These are phyloP conservation scores for Aspergillus candidus DNA, from an alignment of 2,329 filamentous ascomycete genomes.

Conservation along the genomic window DNA sequence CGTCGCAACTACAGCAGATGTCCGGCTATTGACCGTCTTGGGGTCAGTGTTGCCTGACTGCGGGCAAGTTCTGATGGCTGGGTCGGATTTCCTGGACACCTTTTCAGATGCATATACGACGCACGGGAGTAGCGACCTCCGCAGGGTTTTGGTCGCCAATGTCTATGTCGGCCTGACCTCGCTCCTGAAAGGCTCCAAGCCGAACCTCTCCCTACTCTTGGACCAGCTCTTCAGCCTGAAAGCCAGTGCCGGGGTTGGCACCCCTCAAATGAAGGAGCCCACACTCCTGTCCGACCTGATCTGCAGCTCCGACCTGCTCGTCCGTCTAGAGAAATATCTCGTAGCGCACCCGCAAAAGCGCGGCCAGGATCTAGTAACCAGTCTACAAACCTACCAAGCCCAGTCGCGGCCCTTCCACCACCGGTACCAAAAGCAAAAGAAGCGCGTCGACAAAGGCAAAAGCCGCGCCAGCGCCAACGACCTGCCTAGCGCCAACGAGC, in stretches of 20 bases:
- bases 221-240: slow-evolving; percentile 82
- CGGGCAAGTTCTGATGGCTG: slow-evolving; percentile 64
- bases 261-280: slow-evolving; percentile 33
- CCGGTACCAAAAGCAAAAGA: slow-evolving; percentile 37
- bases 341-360: slow-evolving; percentile 34
- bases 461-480: slow-evolving; percentile 23
- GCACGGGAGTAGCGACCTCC: slow-evolving; percentile 56
- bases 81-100: slow-evolving; percentile 80
- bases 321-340: slow-evolving; percentile 34
- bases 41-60: slow-evolving; percentile 37
- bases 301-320: slow-evolving; percentile 68
- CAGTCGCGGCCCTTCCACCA: slow-evolving; percentile 35
- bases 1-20: slow-evolving; percentile 17
- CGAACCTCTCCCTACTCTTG: slow-evolving; percentile 67
- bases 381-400: slow-evolving; percentile 34
- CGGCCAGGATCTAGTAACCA: slow-evolving; percentile 35
- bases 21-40: slow-evolving; percentile 36
- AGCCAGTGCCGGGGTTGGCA: slow-evolving; percentile 59
- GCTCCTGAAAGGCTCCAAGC: slow-evolving; percentile 58
- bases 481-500: slow-evolving; percentile 34
- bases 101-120: slow-evolving; percentile 46
- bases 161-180: slow-evolving; percentile 69
- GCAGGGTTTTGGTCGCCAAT: slow-evolving; percentile 64
- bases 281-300: slow-evolving; percentile 78
- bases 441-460: slow-evolving; percentile 38